phyloP scores from a whole-genome alignment of 345 rosid genomes.

The Pugionium dolabratum region DNA sequence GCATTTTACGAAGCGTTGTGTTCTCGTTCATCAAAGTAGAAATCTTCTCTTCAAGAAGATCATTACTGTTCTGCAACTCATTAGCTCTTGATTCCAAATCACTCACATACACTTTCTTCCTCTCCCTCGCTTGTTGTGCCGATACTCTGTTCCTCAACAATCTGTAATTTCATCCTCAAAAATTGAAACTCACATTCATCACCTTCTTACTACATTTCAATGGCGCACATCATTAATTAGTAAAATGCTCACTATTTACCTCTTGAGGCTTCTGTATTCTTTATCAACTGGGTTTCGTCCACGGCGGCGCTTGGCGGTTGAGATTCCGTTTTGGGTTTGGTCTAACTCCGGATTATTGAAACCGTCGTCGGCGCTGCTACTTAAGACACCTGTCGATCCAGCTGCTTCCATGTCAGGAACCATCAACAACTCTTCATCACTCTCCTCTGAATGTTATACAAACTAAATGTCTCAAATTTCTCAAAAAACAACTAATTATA shows the following conservation, averaged over 20 bases:
- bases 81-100: slow-evolving; percentile 60
- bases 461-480: neutral
- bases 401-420: slow-evolving; percentile 72
- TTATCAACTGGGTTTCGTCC: slow-evolving; percentile 65
- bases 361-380: slow-evolving; percentile 29
- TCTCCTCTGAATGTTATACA: slow-evolving; percentile 46
- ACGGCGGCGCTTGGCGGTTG: slow-evolving; percentile 43
- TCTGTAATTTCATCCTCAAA: slow-evolving; percentile 33
- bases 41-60: slow-evolving; percentile 64
- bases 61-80: slow-evolving; percentile 56
- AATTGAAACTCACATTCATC: neutral
- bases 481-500: neutral
- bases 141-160: slow-evolving; percentile 77
- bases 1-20: slow-evolving; percentile 70
- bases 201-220: neutral
- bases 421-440: slow-evolving; percentile 66
- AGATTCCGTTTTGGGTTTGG: slow-evolving; percentile 38
- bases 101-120: slow-evolving; percentile 71
- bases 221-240: neutral
- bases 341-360: slow-evolving; percentile 19
- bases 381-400: slow-evolving; percentile 24
- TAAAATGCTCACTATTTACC: slow-evolving; percentile 39
- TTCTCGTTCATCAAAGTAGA: slow-evolving; percentile 69
- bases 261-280: slow-evolving; percentile 68
- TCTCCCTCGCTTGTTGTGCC: slow-evolving; percentile 83